These are phyloP conservation scores for Trichoderma sp. DNA, from an alignment of 2,329 filamentous ascomycete species.

Conservation along the genomic window DNA sequence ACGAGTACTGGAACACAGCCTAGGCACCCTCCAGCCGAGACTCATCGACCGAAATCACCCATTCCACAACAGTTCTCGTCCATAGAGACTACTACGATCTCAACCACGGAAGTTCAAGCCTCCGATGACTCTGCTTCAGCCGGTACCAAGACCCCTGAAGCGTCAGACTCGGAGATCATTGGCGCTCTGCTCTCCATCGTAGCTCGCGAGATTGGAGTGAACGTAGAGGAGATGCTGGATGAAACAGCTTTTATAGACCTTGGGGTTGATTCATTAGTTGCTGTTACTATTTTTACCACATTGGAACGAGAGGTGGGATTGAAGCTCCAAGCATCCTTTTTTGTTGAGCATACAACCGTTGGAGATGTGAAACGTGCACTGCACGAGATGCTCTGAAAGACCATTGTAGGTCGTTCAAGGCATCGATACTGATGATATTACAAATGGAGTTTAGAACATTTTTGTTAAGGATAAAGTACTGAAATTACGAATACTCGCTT, in stretches of 20 bases:
- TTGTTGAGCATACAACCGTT: conserved; percentile 13
- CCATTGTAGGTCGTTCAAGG: background rate
- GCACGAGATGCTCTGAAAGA: background rate
- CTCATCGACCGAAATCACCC: background rate
- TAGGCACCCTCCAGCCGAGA: background rate
- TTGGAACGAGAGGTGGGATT: background rate
- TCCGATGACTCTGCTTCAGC: background rate
- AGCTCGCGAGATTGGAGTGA: background rate
- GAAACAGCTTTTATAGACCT: conserved; percentile 12
- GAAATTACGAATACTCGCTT: background rate
- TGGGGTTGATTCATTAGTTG: conserved; percentile 17
- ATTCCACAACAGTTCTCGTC: background rate
- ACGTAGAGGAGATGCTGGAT: background rate
- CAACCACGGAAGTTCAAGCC: background rate
- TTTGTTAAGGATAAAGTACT: background rate
- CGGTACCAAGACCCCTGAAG: background rate
- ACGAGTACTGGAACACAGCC: background rate
- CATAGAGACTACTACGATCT: background rate
- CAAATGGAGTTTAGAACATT: background rate
- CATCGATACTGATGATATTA: background rate
- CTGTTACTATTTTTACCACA: conserved; percentile 7
- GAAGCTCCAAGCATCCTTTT: conserved; percentile 10
- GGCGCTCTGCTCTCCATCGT: background rate
- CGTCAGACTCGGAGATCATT: background rate
- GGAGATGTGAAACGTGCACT: conserved; percentile 5